phyloP scores from a whole-genome alignment of 75 land plant genomes.

The Isoetes taiwanensis region DNA sequence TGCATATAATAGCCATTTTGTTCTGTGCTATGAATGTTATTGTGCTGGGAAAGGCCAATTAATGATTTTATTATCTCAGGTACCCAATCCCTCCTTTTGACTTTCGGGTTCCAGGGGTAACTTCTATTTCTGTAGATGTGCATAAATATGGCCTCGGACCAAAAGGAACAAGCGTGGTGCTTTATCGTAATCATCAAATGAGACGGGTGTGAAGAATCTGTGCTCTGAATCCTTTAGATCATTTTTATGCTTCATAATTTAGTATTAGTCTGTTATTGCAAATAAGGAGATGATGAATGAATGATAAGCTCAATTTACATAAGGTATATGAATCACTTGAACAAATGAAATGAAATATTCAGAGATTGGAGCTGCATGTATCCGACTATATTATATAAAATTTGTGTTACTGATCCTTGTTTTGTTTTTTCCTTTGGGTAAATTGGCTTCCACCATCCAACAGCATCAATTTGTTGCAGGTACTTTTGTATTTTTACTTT shows the following conservation, averaged over 20 bases:
- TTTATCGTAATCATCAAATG: conserved; percentile 84
- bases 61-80: conserved; percentile 41
- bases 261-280: not conserved
- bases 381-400: not conserved
- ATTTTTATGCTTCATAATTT: not conserved
- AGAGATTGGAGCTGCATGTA: not conserved
- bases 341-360: not conserved
- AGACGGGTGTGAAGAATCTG: conserved; percentile 51
- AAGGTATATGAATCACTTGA: too few relatives aligned
- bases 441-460: not conserved
- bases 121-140: conserved; percentile 88
- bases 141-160: conserved; percentile 98
- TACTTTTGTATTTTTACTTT: too few relatives aligned
- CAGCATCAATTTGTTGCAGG: conserved; percentile 99
- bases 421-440: not conserved
- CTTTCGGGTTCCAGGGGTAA: conserved; percentile 84
- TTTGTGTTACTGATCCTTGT: not conserved
- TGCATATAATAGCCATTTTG: not conserved
- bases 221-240: not conserved
- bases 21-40: too few relatives aligned
- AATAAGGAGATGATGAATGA: not conserved
- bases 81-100: conserved; percentile 90
- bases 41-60: too few relatives aligned
- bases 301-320: too few relatives aligned
- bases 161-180: conserved; percentile 89